Percentiles rank a stretch among this genome's conserved stretches.
These are phyloP conservation scores for Panicum hallii DNA, from an alignment of 202 grass and related monocot species.

Conservation along the genomic window DNA sequence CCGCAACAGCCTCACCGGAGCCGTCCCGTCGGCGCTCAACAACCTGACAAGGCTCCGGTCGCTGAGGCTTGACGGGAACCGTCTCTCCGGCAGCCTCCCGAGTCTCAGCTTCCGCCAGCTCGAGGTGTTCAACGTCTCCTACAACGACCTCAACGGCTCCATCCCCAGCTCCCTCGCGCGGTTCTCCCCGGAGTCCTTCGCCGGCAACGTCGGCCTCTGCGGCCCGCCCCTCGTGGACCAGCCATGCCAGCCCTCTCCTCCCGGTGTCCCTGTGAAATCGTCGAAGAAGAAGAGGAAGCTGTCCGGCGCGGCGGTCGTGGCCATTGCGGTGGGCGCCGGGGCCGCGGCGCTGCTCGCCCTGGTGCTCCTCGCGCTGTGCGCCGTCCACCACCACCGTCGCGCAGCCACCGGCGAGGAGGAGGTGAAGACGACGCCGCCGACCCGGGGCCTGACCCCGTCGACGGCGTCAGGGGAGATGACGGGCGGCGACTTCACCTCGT, in stretches of 20 bases:
- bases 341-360: constrained; percentile 42
- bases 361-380: constrained; percentile 56
- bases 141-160: constrained; percentile 74
- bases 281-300: constrained; percentile 42
- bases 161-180: constrained; percentile 53
- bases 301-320: constrained; percentile 66
- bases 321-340: constrained; percentile 55
- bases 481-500: constrained; percentile 59
- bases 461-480: constrained; percentile 57
- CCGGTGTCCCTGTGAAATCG: background rate
- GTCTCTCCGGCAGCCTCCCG: constrained; percentile 63
- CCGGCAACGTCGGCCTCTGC: constrained; percentile 67
- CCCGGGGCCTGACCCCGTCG: constrained; percentile 35
- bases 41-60: constrained; percentile 33
- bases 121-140: constrained; percentile 60
- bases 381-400: constrained; percentile 12
- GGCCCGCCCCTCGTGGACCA: constrained; percentile 53
- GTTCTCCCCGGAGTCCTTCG: constrained; percentile 59
- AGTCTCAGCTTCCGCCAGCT: constrained; percentile 53
- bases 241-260: constrained; percentile 47
- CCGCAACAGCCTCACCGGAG: constrained; percentile 56
- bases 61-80: constrained; percentile 62
- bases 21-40: constrained; percentile 52
- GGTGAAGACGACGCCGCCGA: background rate
- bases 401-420: background rate